Evolutionary conservation across 2,329 filamentous ascomycete species (phyloP), one percentile per base, ranked within the genome.

Genomic region (Coleophoma crateriformis): DNA sequence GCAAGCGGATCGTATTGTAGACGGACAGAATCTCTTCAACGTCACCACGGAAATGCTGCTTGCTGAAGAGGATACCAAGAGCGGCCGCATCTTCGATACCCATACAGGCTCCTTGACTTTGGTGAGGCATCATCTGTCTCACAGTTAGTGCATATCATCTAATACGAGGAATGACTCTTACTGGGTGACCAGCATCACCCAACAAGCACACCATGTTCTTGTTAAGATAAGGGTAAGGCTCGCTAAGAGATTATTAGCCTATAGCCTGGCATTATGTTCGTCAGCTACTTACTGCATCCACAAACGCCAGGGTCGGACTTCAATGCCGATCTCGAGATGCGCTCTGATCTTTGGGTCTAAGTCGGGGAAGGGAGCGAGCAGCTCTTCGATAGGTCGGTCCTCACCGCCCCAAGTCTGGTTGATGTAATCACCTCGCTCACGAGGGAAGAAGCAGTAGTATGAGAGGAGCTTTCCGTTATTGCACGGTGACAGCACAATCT

Each of bases 381-480:
- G 68, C 53, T 85, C 79, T 50, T 81, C 77, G 0, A 79, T 70
- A 0, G 79, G 73, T 38, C 35, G 35, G 7, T 71, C 72, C 22
- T 77, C 75, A 0, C 69, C 69, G 0, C 75, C 79, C 82, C 83
- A 86, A 10, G 71, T 73, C 46, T 86, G 81, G 37, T 66, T 76
- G 1, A 72, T 70, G 58, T 80, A 85, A 62, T 86, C 81, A 8
- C 79, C 78, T 50, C 74, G 70, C 10, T 74, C 45, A 1, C 78
- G 72, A 0, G 81, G 76, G 66, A 84, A 85, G 71, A 85, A 85
- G 67, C 81, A 85, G 68, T 87, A 87, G 67, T 84, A 87, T 0
- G 81, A 84, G 3, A 85, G 71, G 4, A 86, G 68, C 53, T 77
- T 77, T 49, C 83, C 82, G 19, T 76, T 77, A 60, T 85, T 84